A percentile compares a stretch with the other conserved stretches of the same genome.
Evolutionary conservation across 345 rosid genomes (phyloP).

Genomic region (Toxicodendron radicans): DNA sequence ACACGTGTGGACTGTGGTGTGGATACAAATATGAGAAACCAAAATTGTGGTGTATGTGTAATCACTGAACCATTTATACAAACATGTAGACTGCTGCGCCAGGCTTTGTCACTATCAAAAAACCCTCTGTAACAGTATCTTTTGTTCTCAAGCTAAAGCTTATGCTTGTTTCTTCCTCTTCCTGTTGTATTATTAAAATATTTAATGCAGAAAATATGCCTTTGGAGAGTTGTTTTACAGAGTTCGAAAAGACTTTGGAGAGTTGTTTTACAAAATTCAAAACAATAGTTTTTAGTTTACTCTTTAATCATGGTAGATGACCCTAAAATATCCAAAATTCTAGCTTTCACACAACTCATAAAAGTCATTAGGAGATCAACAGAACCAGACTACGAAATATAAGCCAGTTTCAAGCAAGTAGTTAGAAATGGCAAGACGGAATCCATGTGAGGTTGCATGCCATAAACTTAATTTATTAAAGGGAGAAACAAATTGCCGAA

Average conservation of each 20-base stretch:
- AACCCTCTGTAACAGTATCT: background rate
- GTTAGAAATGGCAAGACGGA: background rate
- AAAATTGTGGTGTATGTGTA: background rate
- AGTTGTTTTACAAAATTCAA: too few species aligned
- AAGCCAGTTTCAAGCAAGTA: too few species aligned
- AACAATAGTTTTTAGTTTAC: background rate
- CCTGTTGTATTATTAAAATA: too few species aligned
- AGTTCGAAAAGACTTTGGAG: too few species aligned
- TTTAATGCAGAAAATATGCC: too few species aligned
- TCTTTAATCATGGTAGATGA: background rate
- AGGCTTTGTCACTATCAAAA: slow-evolving; percentile 14
- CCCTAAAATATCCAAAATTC: background rate
- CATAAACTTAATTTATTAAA: background rate
- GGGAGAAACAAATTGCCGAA: background rate
- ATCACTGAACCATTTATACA: background rate
- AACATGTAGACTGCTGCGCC: slow-evolving; percentile 7
- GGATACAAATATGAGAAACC: background rate
- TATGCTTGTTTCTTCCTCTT: too few species aligned
- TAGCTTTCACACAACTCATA: background rate
- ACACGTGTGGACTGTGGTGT: slow-evolving; percentile 3
- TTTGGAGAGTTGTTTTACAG: too few species aligned
- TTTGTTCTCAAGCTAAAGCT: too few species aligned
- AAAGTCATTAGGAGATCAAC: background rate
- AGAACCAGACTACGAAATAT: background rate
- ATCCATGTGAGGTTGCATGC: background rate